These are phyloP conservation scores for Artemisia annua DNA, from an alignment of 129 eudicot species.

Conservation along the genomic window DNA sequence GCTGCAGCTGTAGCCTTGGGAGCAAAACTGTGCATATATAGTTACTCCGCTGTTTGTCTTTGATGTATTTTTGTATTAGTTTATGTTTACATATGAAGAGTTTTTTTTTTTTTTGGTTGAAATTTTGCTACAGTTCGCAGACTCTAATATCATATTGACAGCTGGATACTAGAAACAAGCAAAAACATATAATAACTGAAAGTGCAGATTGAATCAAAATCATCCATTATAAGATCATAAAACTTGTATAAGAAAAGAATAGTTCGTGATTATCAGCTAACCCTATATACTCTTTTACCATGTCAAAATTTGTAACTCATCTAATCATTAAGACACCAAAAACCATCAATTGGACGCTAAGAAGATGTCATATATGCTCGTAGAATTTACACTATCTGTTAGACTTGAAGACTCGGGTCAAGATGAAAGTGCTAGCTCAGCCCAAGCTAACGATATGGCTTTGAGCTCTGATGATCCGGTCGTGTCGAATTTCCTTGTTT, in stretches of 20 bases:
- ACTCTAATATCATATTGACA: too few relatives aligned
- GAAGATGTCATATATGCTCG: constrained; percentile 23
- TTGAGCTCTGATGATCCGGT: constrained; percentile 22
- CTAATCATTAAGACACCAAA: constrained; percentile 9
- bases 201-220: neutral
- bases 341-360: constrained; percentile 16
- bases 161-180: too few relatives aligned
- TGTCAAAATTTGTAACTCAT: constrained; percentile 27
- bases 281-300: constrained; percentile 8
- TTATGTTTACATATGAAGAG: too few relatives aligned
- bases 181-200: neutral
- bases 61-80: too few relatives aligned
- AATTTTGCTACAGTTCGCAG: too few relatives aligned
- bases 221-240: constrained; percentile 5
- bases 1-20: too few relatives aligned
- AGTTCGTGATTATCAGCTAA: constrained; percentile 10
- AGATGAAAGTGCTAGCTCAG: constrained; percentile 74
- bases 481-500: too few relatives aligned
- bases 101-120: too few relatives aligned
- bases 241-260: constrained; percentile 14
- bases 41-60: too few relatives aligned
- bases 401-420: constrained; percentile 41
- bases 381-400: constrained; percentile 55
- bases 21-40: too few relatives aligned
- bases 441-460: constrained; percentile 93